phyloP scores from a whole-genome alignment of 2,329 filamentous ascomycete species.

The Ascochyta viciae-villosae region DNA sequence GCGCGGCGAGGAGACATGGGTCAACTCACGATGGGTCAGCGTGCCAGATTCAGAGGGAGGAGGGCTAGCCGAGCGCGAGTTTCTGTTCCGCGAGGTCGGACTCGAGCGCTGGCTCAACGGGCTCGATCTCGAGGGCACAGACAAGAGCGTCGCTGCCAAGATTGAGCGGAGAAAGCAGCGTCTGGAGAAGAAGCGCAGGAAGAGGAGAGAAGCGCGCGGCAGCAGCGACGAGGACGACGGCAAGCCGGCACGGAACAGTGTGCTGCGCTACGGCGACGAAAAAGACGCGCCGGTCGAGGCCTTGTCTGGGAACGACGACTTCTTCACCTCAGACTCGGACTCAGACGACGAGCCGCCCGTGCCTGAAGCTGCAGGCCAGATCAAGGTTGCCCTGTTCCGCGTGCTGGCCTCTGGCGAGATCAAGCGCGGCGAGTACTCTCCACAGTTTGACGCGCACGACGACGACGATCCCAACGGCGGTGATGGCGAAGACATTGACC shows the following conservation, averaged over 20 bases:
- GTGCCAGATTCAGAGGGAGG: slow-evolving; percentile 90
- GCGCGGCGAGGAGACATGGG: slow-evolving; percentile 97
- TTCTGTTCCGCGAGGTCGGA: slow-evolving; percentile 95
- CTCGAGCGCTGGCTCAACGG: slow-evolving; percentile 97
- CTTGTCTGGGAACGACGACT: slow-evolving; percentile 72
- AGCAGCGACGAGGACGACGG: slow-evolving; percentile 58
- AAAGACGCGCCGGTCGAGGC: slow-evolving; percentile 76
- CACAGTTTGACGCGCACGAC: slow-evolving; percentile 95
- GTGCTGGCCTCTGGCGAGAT: slow-evolving; percentile 96
- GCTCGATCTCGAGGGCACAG: slow-evolving; percentile 87
- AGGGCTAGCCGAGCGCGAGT: slow-evolving; percentile 93
- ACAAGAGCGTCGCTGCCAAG: slow-evolving; percentile 78
- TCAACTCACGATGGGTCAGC: slow-evolving; percentile 97
- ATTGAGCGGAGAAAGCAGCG: slow-evolving; percentile 68
- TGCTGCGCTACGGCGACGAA: slow-evolving; percentile 82
- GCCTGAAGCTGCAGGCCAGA: slow-evolving; percentile 93
- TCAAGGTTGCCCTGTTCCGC: slow-evolving; percentile 96
- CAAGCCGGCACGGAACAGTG: slow-evolving; percentile 55
- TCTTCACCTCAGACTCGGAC: slow-evolving; percentile 69
- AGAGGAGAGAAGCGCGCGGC: slow-evolving; percentile 66
- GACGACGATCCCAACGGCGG: slow-evolving; percentile 76
- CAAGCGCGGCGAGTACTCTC: slow-evolving; percentile 96
- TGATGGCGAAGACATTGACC: slow-evolving; percentile 84
- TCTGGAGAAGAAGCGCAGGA: slow-evolving; percentile 85
- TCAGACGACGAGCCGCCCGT: slow-evolving; percentile 83